Evolutionary conservation across 176 grass and related monocot genomes (phyloP).

Genomic region (Oryza brachyantha): DNA sequence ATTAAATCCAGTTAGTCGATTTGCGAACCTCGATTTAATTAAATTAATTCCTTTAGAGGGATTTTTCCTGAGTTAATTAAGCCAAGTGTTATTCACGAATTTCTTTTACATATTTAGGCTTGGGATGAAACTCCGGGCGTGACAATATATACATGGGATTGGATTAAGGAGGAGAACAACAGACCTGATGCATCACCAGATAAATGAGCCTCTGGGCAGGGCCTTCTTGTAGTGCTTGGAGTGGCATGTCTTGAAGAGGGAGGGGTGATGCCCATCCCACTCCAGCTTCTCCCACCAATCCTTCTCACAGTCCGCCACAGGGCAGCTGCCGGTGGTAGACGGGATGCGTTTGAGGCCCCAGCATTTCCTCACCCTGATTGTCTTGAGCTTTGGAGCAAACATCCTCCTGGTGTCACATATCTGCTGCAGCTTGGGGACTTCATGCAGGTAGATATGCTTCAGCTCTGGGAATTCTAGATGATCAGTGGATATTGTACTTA

Average conservation of each 20-base stretch:
- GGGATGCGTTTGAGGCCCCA: not conserved
- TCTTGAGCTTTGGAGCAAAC: not conserved
- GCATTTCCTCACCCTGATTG: not conserved
- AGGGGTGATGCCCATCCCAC: not conserved
- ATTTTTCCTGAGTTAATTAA: too few species aligned
- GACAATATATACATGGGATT: too few species aligned
- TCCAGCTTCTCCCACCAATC: constrained; percentile 7
- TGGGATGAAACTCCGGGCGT: too few species aligned
- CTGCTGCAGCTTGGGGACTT: not conserved
- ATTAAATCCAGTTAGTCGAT: too few species aligned
- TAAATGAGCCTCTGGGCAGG: too few species aligned
- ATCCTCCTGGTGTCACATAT: not conserved
- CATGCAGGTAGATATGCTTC: constrained; percentile 2
- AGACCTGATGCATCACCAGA: too few species aligned
- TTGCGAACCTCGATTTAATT: too few species aligned
- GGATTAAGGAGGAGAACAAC: too few species aligned
- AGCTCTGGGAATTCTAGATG: not conserved
- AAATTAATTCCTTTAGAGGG: too few species aligned
- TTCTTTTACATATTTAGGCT: too few species aligned
- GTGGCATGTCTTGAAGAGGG: not conserved
- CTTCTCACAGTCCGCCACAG: not conserved
- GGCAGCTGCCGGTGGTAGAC: fast-evolving
- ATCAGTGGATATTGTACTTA: fast-evolving
- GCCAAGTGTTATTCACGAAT: too few species aligned
- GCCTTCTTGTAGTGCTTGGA: not conserved